Evolutionary conservation across 805 yeast species (phyloP).

Genomic region (Ogataea angusta): DNA sequence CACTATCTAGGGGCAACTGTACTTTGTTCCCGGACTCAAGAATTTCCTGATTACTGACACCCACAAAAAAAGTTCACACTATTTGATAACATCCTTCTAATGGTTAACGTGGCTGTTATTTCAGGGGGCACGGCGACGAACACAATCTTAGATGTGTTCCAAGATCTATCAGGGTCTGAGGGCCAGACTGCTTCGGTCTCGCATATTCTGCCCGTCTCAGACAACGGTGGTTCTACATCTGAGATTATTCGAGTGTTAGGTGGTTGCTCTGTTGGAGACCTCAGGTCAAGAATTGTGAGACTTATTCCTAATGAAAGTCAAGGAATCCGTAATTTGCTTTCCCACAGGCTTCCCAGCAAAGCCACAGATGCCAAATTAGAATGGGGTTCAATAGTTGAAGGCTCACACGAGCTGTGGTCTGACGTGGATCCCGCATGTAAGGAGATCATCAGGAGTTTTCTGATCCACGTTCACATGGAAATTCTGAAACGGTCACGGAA

Average conservation of each 20-base stretch:
- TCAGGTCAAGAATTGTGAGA: conserved; percentile 75
- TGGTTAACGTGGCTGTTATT: conserved; percentile 38
- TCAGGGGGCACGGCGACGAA: conserved; percentile 91
- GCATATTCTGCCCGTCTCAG: conserved; percentile 80
- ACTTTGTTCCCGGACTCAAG: not conserved
- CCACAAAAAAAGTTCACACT: not conserved
- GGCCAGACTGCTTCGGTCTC: conserved; percentile 33
- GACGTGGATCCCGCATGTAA: conserved; percentile 55
- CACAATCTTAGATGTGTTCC: conserved; percentile 60
- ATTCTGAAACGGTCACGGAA: conserved; percentile 63
- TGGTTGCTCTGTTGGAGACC: conserved; percentile 94
- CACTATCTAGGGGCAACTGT: no score
- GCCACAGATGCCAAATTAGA: conserved; percentile 55
- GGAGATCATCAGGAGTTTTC: conserved; percentile 72
- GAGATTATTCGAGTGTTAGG: conserved; percentile 83
- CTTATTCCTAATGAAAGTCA: conserved; percentile 55
- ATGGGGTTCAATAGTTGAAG: conserved; percentile 80
- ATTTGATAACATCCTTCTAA: conserved; percentile 1
- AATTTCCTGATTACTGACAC: not conserved
- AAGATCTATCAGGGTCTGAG: conserved; percentile 32
- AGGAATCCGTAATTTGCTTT: conserved; percentile 37
- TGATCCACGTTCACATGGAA: conserved; percentile 77
- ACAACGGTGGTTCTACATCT: conserved; percentile 93
- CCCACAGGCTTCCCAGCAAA: conserved; percentile 50
- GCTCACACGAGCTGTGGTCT: conserved; percentile 68